These are phyloP conservation scores for Arachis stenosperma DNA, from an alignment of 306 rosid genomes.

Conservation along the genomic window DNA sequence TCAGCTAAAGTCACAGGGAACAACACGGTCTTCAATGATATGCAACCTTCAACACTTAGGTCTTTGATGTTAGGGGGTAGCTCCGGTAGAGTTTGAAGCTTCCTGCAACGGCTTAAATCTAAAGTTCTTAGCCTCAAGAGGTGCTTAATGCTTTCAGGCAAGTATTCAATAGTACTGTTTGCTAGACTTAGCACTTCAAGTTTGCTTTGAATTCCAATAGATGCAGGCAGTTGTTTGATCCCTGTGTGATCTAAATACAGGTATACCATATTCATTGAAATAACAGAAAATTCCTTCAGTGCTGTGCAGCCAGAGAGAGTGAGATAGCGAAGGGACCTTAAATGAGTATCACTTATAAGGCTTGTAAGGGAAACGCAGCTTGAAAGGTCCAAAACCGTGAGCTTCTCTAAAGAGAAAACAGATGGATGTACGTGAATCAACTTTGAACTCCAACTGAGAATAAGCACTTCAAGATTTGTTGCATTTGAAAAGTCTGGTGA, in stretches of 20 bases:
- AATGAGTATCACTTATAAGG: neutral
- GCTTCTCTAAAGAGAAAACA: neutral
- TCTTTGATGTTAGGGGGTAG: neutral
- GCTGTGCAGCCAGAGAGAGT: neutral
- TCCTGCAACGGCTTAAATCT: neutral
- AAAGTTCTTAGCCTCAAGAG: neutral
- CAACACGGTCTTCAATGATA: neutral
- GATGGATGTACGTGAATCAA: neutral
- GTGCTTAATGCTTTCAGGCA: neutral
- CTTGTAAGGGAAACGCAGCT: neutral
- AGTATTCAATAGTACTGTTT: too few species aligned
- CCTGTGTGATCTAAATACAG: neutral
- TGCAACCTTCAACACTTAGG: neutral
- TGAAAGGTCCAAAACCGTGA: neutral
- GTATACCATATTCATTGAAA: neutral
- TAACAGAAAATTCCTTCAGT: neutral
- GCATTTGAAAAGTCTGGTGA: neutral
- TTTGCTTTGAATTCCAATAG: neutral
- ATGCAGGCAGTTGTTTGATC: neutral
- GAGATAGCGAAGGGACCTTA: neutral
- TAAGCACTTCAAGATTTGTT: neutral
- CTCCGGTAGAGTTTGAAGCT: neutral
- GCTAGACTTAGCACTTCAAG: neutral
- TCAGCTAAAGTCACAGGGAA: neutral
- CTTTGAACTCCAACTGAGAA: neutral